Evolutionary conservation across 805 yeast species (phyloP), one percentile per base, ranked within the genome.

Genomic region (Dipodascus geniculatus): DNA sequence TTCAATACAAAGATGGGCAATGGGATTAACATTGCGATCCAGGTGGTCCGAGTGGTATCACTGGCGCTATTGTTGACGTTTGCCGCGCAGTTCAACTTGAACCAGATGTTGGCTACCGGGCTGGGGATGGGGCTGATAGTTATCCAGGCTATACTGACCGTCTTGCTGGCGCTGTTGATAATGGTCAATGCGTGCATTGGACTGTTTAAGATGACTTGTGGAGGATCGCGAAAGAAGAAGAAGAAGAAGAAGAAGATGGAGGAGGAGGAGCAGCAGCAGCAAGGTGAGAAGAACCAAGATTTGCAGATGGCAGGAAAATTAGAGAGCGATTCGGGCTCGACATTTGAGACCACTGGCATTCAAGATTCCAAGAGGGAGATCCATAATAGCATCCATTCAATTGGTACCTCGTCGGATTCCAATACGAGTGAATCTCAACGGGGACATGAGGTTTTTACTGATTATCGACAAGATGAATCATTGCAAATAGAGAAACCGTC

Each of bases 1-100:
- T 67, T 64, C 57, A 64, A 61, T 49, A 58, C 64, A 11, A 60
- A 59, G 22, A 57, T 61, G 58, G 69, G 65, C 20, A 67, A 65
- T 49, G 56, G 60, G 22, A 60, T 67, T 52, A 66, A 66, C 42
- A 51, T 55, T 31, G 53, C 65, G 42, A 64, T 67, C 47, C 63
- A 62, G 14, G 53, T 58, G 16, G 65, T 65, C 14, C 57, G 71
- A 23, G 55, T 65, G 20, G 53, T 58, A 2, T 64, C 68, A 48
- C 53, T 64, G 52, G 57, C 58, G 17, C 57, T 68, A 48, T 56
- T 65, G 9, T 58, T 67, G 17, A 59, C 65, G 2, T 67, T 64
- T 48, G 64, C 66, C 23, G 64, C 61, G 50, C 68, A 64, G 44
- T 60, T 63, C 16, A 56, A 63, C 20, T 44, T 66, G 35, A 50